Percentiles rank a stretch among this genome's conserved stretches.
These are phyloP conservation scores for Leccinum rimulosum DNA, from an alignment of 768 basidiomycete species.

Conservation along the genomic window DNA sequence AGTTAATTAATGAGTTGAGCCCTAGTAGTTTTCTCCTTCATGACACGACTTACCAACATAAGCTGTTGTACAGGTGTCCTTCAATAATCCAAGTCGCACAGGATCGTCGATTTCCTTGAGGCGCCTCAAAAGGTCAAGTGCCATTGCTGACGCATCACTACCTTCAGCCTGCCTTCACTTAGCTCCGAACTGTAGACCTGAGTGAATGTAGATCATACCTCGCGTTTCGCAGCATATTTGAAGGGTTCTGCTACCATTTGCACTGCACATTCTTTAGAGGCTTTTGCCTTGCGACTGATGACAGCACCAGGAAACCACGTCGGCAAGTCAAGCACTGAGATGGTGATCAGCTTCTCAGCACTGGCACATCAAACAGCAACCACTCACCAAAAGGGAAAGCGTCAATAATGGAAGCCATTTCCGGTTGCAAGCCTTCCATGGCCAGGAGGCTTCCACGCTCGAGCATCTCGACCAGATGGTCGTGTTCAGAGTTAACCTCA, in stretches of 20 bases:
- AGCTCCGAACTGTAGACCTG: not conserved
- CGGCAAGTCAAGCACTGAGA: conserved; percentile 23
- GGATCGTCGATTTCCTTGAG: conserved; percentile 2
- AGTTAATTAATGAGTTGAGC: not conserved
- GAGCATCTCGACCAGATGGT: conserved; percentile 38
- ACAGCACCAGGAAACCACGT: conserved; percentile 23
- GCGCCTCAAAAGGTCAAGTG: conserved; percentile 6
- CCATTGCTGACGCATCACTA: conserved; percentile 13
- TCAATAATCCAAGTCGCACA: conserved; percentile 11
- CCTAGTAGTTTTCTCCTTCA: not conserved
- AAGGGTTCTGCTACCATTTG: conserved; percentile 19
- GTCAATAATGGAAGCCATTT: conserved; percentile 12
- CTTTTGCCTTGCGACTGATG: conserved; percentile 26
- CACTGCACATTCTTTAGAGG: conserved; percentile 3
- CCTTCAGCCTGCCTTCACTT: conserved; percentile 9
- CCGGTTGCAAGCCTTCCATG: conserved; percentile 16
- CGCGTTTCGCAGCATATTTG: conserved; percentile 10
- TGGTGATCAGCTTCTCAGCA: not conserved
- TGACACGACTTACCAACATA: conserved; percentile 15
- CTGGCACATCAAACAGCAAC: not conserved
- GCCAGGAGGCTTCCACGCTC: conserved; percentile 29
- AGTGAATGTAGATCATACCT: conserved; percentile 3
- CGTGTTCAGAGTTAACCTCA: conserved; percentile 33
- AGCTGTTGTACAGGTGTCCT: conserved; percentile 11
- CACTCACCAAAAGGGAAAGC: conserved; percentile 25